A percentile compares a stretch with the other conserved stretches of the same genome.
phyloP scores from a whole-genome alignment of 2,329 filamentous ascomycete genomes.

The Colletotrichum liriopes region DNA sequence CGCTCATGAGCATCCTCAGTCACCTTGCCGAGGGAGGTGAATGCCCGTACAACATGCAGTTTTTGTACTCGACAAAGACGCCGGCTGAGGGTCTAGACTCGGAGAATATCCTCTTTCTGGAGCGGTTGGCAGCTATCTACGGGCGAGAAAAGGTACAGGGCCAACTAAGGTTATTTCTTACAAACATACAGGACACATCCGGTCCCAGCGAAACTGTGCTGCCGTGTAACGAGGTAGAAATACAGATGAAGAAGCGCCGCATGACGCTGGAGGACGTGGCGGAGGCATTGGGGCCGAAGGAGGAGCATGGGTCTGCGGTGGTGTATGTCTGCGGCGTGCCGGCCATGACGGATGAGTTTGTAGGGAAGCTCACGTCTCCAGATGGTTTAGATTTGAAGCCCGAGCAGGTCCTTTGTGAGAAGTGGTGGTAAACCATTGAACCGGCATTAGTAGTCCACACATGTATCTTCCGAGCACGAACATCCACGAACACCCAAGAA shows the following conservation, averaged over 20 bases:
- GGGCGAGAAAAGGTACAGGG: constrained; percentile 56
- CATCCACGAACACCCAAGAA: not conserved
- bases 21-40: constrained; percentile 65
- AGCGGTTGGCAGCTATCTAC: constrained; percentile 62
- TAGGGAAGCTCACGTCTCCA: constrained; percentile 60
- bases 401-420: constrained; percentile 53
- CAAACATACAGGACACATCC: constrained; percentile 46
- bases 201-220: not conserved
- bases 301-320: constrained; percentile 56
- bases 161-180: constrained; percentile 64
- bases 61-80: constrained; percentile 74
- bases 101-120: constrained; percentile 65
- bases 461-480: not conserved
- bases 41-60: constrained; percentile 60
- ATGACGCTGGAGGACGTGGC: constrained; percentile 61
- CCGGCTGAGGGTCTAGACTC: constrained; percentile 47
- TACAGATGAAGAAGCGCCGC: constrained; percentile 56
- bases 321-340: constrained; percentile 80
- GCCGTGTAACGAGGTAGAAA: constrained; percentile 42
- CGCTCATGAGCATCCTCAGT: constrained; percentile 81
- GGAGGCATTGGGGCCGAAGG: constrained; percentile 56
- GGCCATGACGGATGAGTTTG: constrained; percentile 78
- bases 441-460: not conserved
- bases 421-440: constrained; percentile 54
- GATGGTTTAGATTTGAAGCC: constrained; percentile 47